phyloP scores from a whole-genome alignment of 768 basidiomycete species.

The Suillus variegatus region DNA sequence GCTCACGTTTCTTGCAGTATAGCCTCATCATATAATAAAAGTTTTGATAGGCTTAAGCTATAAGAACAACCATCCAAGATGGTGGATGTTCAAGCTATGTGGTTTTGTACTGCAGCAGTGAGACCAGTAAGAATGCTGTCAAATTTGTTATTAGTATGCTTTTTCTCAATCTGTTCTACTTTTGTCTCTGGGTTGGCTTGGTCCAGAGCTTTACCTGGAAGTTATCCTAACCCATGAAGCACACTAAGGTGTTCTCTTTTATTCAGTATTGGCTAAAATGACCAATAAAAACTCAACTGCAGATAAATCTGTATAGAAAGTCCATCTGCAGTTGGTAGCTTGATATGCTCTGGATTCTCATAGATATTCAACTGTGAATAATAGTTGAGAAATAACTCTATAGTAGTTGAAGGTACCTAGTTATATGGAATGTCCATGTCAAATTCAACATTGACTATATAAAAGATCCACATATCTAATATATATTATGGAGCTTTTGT shows the following conservation, averaged over 20 bases:
- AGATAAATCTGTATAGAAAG: too few species aligned
- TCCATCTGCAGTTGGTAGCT: too few species aligned
- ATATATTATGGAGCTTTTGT: too few species aligned
- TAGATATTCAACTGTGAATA: too few species aligned
- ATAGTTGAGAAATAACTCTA: too few species aligned
- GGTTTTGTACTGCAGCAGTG: not conserved
- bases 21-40: not conserved
- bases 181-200: not conserved
- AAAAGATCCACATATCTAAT: not conserved
- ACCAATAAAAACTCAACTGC: too few species aligned
- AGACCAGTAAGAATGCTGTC: not conserved
- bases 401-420: too few species aligned
- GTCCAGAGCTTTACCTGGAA: not conserved
- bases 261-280: too few species aligned
- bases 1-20: not conserved
- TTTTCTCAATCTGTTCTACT: not conserved
- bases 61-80: not conserved
- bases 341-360: too few species aligned
- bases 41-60: not conserved
- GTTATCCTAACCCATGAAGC: too few species aligned
- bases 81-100: not conserved
- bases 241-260: too few species aligned
- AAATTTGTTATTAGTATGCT: not conserved
- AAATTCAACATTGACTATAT: fast-evolving
- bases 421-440: too few species aligned